Evolutionary conservation across 169 alveolate species (phyloP), one percentile per base, ranked within the genome.

Genomic region (Plasmodium fragile): DNA sequence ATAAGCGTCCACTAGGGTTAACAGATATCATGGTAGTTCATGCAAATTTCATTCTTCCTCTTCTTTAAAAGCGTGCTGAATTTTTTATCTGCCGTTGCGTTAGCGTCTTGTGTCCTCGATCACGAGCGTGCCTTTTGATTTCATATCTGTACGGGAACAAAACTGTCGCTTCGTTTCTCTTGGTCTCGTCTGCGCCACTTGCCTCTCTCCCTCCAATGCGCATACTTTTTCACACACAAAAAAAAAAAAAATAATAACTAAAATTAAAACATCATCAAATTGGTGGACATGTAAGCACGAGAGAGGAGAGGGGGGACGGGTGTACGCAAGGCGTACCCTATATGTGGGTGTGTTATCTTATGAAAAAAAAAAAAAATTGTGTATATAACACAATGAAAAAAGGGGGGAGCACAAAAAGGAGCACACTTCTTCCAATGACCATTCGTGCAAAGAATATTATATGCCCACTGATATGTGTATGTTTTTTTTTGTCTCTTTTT

Each of bases 151-250:
- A 59, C 53, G 72, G 2, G 36, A 22, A 65, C 41, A 7, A 65
- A 65, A 65, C 36, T 3, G 75, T 22, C 36, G 18, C 75, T 22
- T 65, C 36, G 41, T 10, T 65, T 22, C 2, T 16, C 13, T 65
- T 65, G n/a, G 41, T 11, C 8, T 18, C 32, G 11, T 18, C 32
- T 65, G 4, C 11, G 75, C 41, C 36, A 18, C 32, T 25, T n/a
- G n/a, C 2, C 73, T 4, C 32, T 22, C 25, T n/a, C 75, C 36
- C 25, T 65, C 22, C 59, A 81, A 81, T 81, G 10, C 36, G 79
- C 59, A 41, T 81, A 53, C 30, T 32, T 52, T 53, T 81, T 32
- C 71, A 55, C 43, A 81, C 43, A 81, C n/a, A 81, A 32, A 81
- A 81, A 81, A 52, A 59, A 81, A 4, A 81, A 32, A 81, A 81